Conservation (phyloP, 2,329 filamentous ascomycete genomes). For the Lomentospora prolificans region DNA sequence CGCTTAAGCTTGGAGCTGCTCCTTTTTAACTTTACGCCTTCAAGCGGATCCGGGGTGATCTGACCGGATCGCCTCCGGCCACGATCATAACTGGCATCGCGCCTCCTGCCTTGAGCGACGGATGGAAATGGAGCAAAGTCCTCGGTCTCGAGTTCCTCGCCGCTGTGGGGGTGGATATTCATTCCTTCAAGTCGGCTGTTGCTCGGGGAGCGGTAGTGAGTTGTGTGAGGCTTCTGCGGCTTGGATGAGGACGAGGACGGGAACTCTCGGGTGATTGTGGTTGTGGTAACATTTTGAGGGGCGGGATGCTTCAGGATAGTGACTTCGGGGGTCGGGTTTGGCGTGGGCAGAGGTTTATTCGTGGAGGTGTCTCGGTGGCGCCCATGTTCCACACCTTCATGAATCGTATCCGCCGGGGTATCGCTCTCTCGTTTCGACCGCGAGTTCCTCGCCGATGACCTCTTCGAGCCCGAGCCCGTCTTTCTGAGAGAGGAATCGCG, state of each 20-base stretch:
- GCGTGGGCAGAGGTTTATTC: not conserved
- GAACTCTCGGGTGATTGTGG: not conserved
- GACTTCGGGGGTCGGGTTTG: not conserved
- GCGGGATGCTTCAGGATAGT: constrained; percentile 10
- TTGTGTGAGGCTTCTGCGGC: not conserved
- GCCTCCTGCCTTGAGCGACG: constrained; percentile 49
- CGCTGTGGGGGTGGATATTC: constrained; percentile 11
- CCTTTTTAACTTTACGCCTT: constrained; percentile 37
- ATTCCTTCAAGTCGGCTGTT: constrained; percentile 2
- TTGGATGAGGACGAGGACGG: not conserved
- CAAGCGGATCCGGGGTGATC: constrained; percentile 36
- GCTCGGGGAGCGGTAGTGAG: not conserved
- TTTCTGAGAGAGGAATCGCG: constrained; percentile 61
- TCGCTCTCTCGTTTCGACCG: constrained; percentile 35
- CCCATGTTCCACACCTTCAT: constrained; percentile 28
- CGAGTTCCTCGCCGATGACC: constrained; percentile 39
- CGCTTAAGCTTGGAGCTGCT: constrained; percentile 50
- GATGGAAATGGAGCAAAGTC: constrained; percentile 63
- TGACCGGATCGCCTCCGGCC: constrained; percentile 36
- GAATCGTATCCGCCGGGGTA: constrained; percentile 27
- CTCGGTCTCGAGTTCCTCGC: constrained; percentile 28
- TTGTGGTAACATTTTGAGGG: not conserved
- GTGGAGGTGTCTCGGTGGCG: not conserved
- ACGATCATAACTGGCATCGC: constrained; percentile 39
- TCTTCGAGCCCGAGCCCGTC: constrained; percentile 40